phyloP scores from a whole-genome alignment of 2,329 filamentous ascomycete species.

The Neoscytalidium dimidiatum region DNA sequence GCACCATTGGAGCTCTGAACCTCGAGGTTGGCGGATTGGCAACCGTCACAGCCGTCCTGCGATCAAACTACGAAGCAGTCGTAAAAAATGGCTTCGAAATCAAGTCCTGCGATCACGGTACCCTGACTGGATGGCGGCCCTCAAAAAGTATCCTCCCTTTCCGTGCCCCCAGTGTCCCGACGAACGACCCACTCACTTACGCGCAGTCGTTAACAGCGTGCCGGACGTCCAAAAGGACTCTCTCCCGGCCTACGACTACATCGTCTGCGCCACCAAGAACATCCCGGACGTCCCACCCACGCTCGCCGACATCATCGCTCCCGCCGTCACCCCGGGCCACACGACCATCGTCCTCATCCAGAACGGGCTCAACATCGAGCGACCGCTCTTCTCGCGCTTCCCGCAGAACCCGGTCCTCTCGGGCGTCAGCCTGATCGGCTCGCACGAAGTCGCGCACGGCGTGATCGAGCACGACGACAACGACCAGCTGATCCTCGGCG shows the following conservation, averaged over 20 bases:
- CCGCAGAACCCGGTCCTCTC: slow-evolving; percentile 56
- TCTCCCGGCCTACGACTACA: slow-evolving; percentile 53
- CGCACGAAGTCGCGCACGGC: slow-evolving; percentile 51
- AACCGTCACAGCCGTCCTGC: slow-evolving; percentile 56
- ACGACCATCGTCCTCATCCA: slow-evolving; percentile 61
- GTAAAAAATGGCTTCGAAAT: slow-evolving; percentile 54
- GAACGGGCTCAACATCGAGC: slow-evolving; percentile 66
- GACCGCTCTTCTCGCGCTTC: slow-evolving; percentile 52
- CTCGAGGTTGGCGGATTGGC: slow-evolving; percentile 54
- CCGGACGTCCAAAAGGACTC: slow-evolving; percentile 45
- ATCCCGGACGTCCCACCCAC: slow-evolving; percentile 55
- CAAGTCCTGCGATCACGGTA: slow-evolving; percentile 58
- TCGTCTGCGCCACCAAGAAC: slow-evolving; percentile 62
- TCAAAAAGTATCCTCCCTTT: slow-evolving; percentile 35
- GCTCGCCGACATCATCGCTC: slow-evolving; percentile 51
- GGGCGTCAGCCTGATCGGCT: slow-evolving; percentile 56
- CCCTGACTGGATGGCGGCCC: slow-evolving; percentile 52
- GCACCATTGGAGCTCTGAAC: slow-evolving; percentile 58
- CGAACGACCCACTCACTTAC: not conserved
- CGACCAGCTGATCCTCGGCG: slow-evolving; percentile 54
- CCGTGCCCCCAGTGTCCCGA: not conserved
- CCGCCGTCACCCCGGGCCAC: slow-evolving; percentile 53
- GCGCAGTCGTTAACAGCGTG: slow-evolving; percentile 49
- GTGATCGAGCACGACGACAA: slow-evolving; percentile 55
- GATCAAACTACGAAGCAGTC: slow-evolving; percentile 58